Evolutionary conservation across 306 rosid genomes (phyloP).

Genomic region (Acacia crassicarpa): DNA sequence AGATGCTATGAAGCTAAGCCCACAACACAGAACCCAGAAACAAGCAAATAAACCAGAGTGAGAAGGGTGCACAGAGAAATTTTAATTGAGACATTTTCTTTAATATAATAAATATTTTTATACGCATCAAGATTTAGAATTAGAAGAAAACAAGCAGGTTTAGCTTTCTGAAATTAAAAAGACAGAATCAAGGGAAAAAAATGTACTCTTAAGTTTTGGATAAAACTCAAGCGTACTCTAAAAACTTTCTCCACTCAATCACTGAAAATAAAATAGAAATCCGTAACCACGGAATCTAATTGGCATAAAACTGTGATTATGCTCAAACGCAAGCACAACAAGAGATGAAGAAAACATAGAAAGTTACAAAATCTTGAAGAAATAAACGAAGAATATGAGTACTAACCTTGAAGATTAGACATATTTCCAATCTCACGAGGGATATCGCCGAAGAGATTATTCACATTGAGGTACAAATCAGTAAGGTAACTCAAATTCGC

Average conservation of each 20-base stretch:
- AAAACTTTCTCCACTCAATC: neutral
- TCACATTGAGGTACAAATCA: constrained; percentile 83
- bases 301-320: neutral
- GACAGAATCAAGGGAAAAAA: neutral
- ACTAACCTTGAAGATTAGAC: constrained; percentile 78
- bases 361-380: neutral
- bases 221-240: neutral
- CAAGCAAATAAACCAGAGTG: neutral
- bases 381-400: neutral
- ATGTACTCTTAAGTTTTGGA: neutral
- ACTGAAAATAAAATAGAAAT: neutral
- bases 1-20: neutral
- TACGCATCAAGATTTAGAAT: neutral
- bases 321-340: neutral
- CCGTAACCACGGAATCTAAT: neutral
- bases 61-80: neutral
- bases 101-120: neutral
- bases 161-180: neutral
- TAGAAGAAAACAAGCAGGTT: constrained; percentile 6
- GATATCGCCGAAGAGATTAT: constrained; percentile 64
- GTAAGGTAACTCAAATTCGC: constrained; percentile 49
- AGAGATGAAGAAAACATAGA: neutral
- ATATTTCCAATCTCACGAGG: constrained; percentile 70
- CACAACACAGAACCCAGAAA: neutral
- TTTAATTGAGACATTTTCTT: neutral